phyloP scores from a whole-genome alignment of 257 asterid species.

The Nicotiana otophora region DNA sequence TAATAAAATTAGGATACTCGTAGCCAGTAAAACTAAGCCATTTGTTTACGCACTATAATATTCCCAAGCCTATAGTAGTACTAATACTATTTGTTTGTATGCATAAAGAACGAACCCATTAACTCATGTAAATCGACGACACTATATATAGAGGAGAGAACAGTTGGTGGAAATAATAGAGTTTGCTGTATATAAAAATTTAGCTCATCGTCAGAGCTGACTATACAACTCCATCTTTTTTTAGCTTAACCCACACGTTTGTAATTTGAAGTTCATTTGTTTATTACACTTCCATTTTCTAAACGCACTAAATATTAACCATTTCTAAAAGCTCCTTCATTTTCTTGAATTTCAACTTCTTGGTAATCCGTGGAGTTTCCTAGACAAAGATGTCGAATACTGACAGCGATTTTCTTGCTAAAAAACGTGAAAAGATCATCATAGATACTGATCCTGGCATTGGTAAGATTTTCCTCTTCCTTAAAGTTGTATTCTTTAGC shows the following conservation, averaged over 20 bases:
- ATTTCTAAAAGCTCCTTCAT: not conserved
- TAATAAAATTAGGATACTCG: too few relatives aligned
- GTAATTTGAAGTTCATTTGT: not conserved
- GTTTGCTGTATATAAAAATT: not conserved
- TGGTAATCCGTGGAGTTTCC: not conserved
- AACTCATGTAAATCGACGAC: too few relatives aligned
- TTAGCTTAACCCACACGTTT: not conserved
- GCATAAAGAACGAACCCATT: too few relatives aligned
- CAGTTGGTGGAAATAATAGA: not conserved
- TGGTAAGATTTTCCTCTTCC: slow-evolving; percentile 14
- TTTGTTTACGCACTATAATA: not conserved
- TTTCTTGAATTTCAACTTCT: not conserved
- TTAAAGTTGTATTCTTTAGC: not conserved
- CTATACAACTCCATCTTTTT: not conserved
- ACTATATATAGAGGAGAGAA: too few relatives aligned
- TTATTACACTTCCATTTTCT: not conserved
- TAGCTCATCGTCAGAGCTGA: not conserved
- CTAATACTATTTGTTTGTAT: too few relatives aligned
- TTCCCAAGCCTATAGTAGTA: too few relatives aligned
- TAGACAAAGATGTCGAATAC: not conserved
- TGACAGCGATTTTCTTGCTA: not conserved
- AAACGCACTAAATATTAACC: not conserved
- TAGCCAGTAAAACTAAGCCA: not conserved
- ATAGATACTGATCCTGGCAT: slow-evolving; percentile 42
- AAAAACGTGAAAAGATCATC: slow-evolving; percentile 19